phyloP scores from a whole-genome alignment of 805 yeast species.

The Kluyveromyces siamensis region DNA sequence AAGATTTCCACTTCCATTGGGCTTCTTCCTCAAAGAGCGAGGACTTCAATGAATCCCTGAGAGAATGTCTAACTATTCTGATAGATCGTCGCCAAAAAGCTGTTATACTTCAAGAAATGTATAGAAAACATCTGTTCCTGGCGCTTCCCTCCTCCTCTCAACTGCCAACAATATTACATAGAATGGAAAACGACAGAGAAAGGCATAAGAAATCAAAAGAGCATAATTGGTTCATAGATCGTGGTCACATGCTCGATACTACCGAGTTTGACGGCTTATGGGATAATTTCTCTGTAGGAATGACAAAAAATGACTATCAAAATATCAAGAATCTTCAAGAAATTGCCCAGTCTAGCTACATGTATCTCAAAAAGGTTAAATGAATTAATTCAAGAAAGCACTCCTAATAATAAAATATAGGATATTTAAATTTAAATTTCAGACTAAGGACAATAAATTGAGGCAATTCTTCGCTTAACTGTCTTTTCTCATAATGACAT shows the following conservation, averaged over 20 bases:
- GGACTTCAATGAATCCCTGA: conserved; percentile 6
- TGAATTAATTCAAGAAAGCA: not conserved
- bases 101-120: conserved; percentile 4
- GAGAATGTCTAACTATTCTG: conserved; percentile 7
- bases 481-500: too few species aligned
- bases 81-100: conserved; percentile 12
- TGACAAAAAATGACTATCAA: conserved; percentile 39
- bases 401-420: too few species aligned
- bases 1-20: conserved; percentile 4
- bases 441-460: too few species aligned
- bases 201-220: conserved; percentile 81
- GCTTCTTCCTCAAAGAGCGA: not conserved
- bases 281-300: conserved; percentile 24
- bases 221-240: conserved; percentile 58
- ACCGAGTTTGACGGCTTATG: conserved; percentile 43
- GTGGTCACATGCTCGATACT: conserved; percentile 31
- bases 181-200: conserved; percentile 93
- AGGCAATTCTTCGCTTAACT: too few species aligned
- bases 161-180: conserved; percentile 36
- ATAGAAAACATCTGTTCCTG: conserved; percentile 1
- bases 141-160: not conserved
- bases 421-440: too few species aligned
- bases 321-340: conserved; percentile 47
- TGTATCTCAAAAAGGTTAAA: conserved; percentile 4
- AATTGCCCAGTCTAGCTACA: conserved; percentile 44